Conservation (phyloP, 2,329 filamentous ascomycete genomes). For the Penicillium expansum region DNA sequence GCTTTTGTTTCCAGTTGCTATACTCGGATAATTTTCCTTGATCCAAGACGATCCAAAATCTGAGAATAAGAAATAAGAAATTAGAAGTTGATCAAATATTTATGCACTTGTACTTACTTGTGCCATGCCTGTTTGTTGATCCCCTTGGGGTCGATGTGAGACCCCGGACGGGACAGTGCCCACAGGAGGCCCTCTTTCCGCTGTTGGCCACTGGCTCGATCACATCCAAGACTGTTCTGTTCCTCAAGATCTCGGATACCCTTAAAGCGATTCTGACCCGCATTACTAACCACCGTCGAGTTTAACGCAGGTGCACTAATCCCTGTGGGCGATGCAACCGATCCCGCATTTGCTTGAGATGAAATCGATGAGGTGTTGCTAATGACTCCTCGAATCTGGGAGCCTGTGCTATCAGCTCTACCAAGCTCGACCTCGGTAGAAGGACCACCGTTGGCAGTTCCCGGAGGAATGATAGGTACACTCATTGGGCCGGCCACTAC, state of each 20-base stretch:
- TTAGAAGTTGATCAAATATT: neutral
- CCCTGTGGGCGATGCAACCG: constrained; percentile 27
- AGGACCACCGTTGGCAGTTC: constrained; percentile 50
- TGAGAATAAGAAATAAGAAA: no score
- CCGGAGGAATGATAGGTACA: constrained; percentile 33
- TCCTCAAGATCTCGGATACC: constrained; percentile 92
- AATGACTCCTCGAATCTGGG: constrained; percentile 58
- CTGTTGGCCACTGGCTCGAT: constrained; percentile 61
- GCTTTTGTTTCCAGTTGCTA: constrained; percentile 97
- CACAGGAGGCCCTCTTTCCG: constrained; percentile 92
- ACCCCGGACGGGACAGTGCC: constrained; percentile 88
- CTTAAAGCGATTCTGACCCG: constrained; percentile 66
- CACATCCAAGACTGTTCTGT: constrained; percentile 59
- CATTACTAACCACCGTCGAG: constrained; percentile 24
- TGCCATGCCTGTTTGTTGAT: constrained; percentile 98
- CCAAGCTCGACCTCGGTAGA: constrained; percentile 68
- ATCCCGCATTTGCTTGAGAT: constrained; percentile 38
- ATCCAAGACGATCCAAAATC: constrained; percentile 98
- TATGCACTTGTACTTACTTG: constrained; percentile 64
- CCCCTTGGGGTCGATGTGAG: constrained; percentile 90
- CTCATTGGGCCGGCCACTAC: constrained; percentile 47
- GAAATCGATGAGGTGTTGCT: constrained; percentile 48
- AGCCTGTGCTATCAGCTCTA: constrained; percentile 70
- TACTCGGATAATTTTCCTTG: constrained; percentile 97
- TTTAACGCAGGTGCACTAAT: constrained; percentile 21